phyloP scores from a whole-genome alignment of 345 rosid species.

The Populus tremula region DNA sequence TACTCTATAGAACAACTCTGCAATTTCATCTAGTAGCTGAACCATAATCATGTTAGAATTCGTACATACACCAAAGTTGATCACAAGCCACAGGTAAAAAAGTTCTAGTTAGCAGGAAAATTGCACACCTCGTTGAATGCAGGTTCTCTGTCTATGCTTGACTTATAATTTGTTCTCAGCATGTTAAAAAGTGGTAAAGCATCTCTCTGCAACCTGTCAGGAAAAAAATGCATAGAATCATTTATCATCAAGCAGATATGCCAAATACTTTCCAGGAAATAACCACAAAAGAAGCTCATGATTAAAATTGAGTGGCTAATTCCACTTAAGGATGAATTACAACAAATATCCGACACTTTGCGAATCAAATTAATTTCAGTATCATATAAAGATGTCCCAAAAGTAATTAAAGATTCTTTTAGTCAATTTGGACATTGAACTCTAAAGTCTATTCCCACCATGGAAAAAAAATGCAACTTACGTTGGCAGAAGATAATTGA shows the following conservation, averaged over 20 bases:
- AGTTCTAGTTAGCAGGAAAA: background rate
- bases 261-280: background rate
- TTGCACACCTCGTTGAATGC: conserved; percentile 65
- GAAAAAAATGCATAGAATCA: background rate
- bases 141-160: conserved; percentile 81
- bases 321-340: background rate
- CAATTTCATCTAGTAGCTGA: conserved; percentile 83
- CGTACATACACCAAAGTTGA: background rate
- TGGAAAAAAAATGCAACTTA: conserved; percentile 28
- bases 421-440: background rate
- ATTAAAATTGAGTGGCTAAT: background rate
- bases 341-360: background rate
- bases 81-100: background rate
- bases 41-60: conserved; percentile 24
- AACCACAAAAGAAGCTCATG: background rate
- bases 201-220: conserved; percentile 78
- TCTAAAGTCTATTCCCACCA: background rate
- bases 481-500: conserved; percentile 65
- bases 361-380: background rate
- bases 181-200: conserved; percentile 90
- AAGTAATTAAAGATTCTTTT: background rate
- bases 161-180: conserved; percentile 67
- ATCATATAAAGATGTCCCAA: background rate
- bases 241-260: background rate
- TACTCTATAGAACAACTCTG: conserved; percentile 76